Evolutionary conservation across 2,329 filamentous ascomycete genomes (phyloP).

Genomic region (Periconia macrospinosa): DNA sequence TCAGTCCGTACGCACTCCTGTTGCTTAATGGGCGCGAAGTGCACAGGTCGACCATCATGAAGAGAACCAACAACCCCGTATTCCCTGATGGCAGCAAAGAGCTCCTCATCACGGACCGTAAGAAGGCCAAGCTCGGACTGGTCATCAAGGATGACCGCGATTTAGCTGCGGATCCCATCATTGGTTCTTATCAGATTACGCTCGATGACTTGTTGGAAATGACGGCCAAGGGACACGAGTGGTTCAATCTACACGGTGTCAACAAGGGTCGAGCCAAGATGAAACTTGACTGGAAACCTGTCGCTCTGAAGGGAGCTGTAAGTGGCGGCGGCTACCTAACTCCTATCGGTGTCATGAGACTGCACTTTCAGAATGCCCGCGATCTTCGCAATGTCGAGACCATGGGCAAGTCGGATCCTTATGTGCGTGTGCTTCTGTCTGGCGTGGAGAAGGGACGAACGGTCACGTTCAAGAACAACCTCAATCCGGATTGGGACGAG

Average conservation of each 20-base stretch:
- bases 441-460: constrained; percentile 89
- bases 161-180: constrained; percentile 75
- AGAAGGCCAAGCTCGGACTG: constrained; percentile 84
- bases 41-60: constrained; percentile 86
- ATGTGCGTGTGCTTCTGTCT: constrained; percentile 83
- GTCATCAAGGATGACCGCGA: constrained; percentile 96
- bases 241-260: constrained; percentile 84
- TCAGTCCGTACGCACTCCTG: constrained; percentile 88
- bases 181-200: constrained; percentile 94
- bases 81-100: constrained; percentile 94
- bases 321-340: constrained; percentile 86
- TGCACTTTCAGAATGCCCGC: constrained; percentile 84
- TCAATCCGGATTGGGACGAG: constrained; percentile 95
- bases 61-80: constrained; percentile 96
- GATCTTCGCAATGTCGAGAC: constrained; percentile 91
- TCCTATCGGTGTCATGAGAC: constrained; percentile 90
- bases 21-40: constrained; percentile 91
- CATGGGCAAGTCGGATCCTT: constrained; percentile 95
- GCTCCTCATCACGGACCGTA: constrained; percentile 90
- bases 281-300: constrained; percentile 92
- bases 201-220: constrained; percentile 89
- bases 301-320: constrained; percentile 77
- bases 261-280: constrained; percentile 87
- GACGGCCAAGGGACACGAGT: constrained; percentile 91
- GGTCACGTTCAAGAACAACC: constrained; percentile 93